Percentiles rank a stretch among this genome's conserved stretches.
phyloP scores from a whole-genome alignment of 257 asterid species.

The Nicotiana otophora region DNA sequence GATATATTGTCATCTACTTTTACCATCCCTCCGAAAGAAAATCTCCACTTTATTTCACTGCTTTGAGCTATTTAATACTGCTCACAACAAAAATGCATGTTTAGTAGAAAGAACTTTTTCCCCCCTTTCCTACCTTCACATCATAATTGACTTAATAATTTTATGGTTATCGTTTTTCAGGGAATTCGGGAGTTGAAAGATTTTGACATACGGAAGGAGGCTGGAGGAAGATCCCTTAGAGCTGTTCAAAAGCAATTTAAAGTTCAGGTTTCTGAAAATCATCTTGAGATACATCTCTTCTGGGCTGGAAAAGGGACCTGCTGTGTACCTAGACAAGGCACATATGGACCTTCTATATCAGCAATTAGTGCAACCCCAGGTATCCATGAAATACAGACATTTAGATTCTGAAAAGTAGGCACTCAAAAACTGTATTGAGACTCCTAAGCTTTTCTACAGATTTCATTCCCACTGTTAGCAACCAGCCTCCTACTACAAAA shows the following conservation, averaged over 20 bases:
- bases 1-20: neutral
- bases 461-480: slow-evolving; percentile 46
- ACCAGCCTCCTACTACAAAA: slow-evolving; percentile 35
- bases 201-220: slow-evolving; percentile 61
- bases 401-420: neutral
- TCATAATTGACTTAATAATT: neutral
- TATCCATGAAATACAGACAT: slow-evolving; percentile 13
- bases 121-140: neutral
- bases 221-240: slow-evolving; percentile 38
- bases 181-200: slow-evolving; percentile 47
- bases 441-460: slow-evolving; percentile 29
- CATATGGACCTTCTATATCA: slow-evolving; percentile 70
- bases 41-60: neutral
- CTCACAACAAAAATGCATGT: neutral
- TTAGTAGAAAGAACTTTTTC: neutral
- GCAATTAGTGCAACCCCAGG: slow-evolving; percentile 78
- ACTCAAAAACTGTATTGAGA: neutral
- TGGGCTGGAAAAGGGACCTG: slow-evolving; percentile 97
- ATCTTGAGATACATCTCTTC: slow-evolving; percentile 72
- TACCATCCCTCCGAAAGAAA: neutral
- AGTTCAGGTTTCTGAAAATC: slow-evolving; percentile 51
- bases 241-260: slow-evolving; percentile 40
- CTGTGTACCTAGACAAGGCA: slow-evolving; percentile 61
- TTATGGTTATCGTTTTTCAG: slow-evolving; percentile 25
- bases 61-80: neutral